Conservation (phyloP, 192 early-diverging fungal genomes). For the Radiomyces spectabilis region DNA sequence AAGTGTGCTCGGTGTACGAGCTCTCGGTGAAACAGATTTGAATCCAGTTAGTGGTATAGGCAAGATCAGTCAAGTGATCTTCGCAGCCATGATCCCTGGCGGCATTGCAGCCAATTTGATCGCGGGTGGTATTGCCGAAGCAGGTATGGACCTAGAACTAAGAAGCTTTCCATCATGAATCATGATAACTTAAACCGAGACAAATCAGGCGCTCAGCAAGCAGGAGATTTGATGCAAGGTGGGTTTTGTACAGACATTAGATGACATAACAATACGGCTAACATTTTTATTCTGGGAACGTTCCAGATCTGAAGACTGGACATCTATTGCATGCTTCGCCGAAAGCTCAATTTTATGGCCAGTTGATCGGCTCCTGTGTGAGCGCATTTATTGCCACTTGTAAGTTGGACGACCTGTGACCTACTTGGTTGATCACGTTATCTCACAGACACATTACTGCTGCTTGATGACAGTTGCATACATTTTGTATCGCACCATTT, state of each 20-base stretch:
- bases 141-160: constrained; percentile 24
- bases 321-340: constrained; percentile 76
- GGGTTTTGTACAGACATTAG: not conserved
- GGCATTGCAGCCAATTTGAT: constrained; percentile 66
- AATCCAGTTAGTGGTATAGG: constrained; percentile 79
- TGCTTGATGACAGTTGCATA: constrained; percentile 32
- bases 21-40: constrained; percentile 74
- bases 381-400: constrained; percentile 64
- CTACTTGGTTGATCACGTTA: not conserved
- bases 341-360: constrained; percentile 75
- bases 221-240: constrained; percentile 50
- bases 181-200: not conserved
- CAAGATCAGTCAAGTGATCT: constrained; percentile 78
- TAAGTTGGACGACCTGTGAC: not conserved
- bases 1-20: constrained; percentile 70
- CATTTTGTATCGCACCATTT: constrained; percentile 54
- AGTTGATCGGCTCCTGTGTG: constrained; percentile 69
- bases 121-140: constrained; percentile 70
- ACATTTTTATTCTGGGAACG: not conserved
- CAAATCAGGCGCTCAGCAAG: constrained; percentile 40
- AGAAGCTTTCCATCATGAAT: no score
- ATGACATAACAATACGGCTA: not conserved
- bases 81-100: constrained; percentile 67
- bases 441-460: not conserved
- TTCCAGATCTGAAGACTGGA: constrained; percentile 72